phyloP scores from a whole-genome alignment of 257 asterid species.

The Mentha longifolia region DNA sequence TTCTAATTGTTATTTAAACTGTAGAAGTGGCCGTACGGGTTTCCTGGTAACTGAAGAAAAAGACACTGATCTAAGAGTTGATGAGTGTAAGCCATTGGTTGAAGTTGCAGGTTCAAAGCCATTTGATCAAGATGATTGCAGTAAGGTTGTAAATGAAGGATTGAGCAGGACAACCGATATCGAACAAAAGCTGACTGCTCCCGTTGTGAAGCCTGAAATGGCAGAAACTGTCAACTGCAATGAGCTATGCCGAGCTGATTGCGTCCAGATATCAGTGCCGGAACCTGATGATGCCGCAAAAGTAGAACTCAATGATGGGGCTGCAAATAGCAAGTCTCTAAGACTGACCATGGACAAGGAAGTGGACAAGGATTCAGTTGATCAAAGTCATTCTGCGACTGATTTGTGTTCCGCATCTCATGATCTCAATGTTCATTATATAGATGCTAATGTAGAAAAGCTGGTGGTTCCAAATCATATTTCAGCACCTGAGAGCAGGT shows the following conservation, averaged over 20 bases:
- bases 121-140: constrained; percentile 30
- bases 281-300: constrained; percentile 35
- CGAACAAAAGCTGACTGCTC: constrained; percentile 32
- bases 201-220: constrained; percentile 32
- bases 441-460: not conserved
- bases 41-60: constrained; percentile 33
- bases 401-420: not conserved
- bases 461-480: not conserved
- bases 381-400: constrained; percentile 41
- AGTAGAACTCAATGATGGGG: constrained; percentile 37
- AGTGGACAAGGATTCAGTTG: constrained; percentile 23
- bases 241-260: constrained; percentile 30
- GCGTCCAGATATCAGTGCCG: constrained; percentile 25
- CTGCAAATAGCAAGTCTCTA: constrained; percentile 30
- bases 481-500: not conserved
- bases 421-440: not conserved
- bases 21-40: constrained; percentile 30
- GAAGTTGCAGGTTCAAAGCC: constrained; percentile 35
- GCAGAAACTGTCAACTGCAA: constrained; percentile 32
- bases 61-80: constrained; percentile 15
- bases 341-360: constrained; percentile 30
- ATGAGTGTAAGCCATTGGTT: constrained; percentile 35
- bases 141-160: constrained; percentile 35
- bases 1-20: constrained; percentile 29
- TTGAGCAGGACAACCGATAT: constrained; percentile 18